Evolutionary conservation across 2,329 filamentous ascomycete genomes (phyloP).

Genomic region (Ascochyta pisi): DNA sequence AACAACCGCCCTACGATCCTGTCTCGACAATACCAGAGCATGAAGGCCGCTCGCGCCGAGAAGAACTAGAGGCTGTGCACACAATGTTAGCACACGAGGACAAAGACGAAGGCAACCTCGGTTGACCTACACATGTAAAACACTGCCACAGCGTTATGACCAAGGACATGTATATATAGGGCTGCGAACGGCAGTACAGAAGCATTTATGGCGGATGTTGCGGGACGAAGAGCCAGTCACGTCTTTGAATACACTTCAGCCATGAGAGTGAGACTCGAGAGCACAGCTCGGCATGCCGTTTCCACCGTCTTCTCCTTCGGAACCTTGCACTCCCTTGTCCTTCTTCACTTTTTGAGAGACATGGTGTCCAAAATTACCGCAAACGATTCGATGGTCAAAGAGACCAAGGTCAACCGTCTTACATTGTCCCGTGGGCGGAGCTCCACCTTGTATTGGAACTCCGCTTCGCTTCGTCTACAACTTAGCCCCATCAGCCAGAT

Average conservation of each 20-base stretch:
- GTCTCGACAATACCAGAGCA: constrained; percentile 48
- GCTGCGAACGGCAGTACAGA: not conserved
- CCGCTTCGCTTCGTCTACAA: no score
- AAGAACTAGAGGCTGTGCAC: constrained; percentile 31
- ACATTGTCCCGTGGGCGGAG: no score
- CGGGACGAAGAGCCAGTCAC: not conserved
- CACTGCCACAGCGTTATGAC: constrained; percentile 14
- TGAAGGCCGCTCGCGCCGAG: constrained; percentile 32
- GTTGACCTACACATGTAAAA: constrained; percentile 24
- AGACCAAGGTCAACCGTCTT: no score
- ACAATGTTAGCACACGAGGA: not conserved
- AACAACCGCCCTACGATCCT: constrained; percentile 74
- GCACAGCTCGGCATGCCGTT: not conserved
- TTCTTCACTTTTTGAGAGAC: not conserved
- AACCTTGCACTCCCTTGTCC: not conserved
- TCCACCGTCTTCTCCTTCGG: not conserved
- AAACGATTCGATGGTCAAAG: not conserved
- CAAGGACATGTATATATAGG: constrained; percentile 23
- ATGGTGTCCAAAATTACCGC: not conserved
- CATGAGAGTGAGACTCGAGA: not conserved
- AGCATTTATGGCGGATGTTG: not conserved
- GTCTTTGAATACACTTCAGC: not conserved
- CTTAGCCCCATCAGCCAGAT: no score
- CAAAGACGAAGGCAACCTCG: constrained; percentile 3
- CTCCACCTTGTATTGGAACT: no score